Base-by-base conservation (phyloP, 768 basidiomycete genomes). In the Mycena galericulata region DNA sequence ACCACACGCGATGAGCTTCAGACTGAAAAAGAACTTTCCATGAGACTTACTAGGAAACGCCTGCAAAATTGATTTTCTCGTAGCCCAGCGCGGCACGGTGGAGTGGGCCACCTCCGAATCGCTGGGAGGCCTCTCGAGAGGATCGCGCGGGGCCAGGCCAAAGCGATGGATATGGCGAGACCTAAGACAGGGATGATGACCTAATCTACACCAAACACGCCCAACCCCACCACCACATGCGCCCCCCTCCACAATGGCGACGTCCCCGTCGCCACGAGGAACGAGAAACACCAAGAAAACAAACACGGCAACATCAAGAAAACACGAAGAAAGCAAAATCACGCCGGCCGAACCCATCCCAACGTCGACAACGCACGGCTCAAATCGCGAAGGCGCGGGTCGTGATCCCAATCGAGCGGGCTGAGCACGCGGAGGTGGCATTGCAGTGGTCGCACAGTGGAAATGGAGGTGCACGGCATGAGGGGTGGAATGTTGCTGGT, bases 71-170 rank as follows among this genome's bases (percentile, higher is more conserved):
- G 38, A 72, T 32, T 36, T 66, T 62, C 17, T 72, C 65, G 18
- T 72, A 69, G 0, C 71, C 68, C 34, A 72, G 32, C 2, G 68
- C 71, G 10, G 56, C 51, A 6, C 71, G 71, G 17, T n/a, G n/a
- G n/a, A n/a, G n/a, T n/a, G n/a, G n/a, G n/a, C n/a, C n/a, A n/a
- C n/a, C n/a, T n/a, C n/a, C n/a, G n/a, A n/a, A n/a, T n/a, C n/a
- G n/a, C n/a, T n/a, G n/a, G n/a, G n/a, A n/a, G n/a, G n/a, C n/a
- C n/a, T n/a, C n/a, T n/a, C n/a, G n/a, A n/a, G n/a, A n/a, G n/a
- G n/a, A n/a, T n/a, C n/a, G n/a, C n/a, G n/a, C n/a, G n/a, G n/a
- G n/a, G n/a, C n/a, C n/a, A n/a, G n/a, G n/a, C n/a, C n/a, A n/a
- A n/a, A n/a, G n/a, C n/a, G n/a, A n/a, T n/a, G n/a, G n/a, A n/a